phyloP scores from a whole-genome alignment of 83 land plant genomes.

The Picea mariana region DNA sequence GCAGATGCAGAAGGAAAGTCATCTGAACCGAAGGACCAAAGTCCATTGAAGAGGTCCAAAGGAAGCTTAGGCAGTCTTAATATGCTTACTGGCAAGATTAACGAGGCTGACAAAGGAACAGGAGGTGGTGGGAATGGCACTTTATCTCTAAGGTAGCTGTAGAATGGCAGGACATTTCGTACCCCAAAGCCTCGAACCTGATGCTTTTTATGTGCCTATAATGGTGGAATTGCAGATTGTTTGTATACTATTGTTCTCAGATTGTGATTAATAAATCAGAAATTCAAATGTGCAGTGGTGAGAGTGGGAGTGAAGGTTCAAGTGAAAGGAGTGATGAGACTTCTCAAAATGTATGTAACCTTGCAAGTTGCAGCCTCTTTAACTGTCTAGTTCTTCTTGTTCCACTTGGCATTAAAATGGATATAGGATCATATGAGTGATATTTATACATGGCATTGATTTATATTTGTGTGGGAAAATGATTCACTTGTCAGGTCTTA shows the following conservation, averaged over 20 bases:
- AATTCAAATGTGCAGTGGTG: constrained; percentile 28
- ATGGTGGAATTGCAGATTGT: not conserved
- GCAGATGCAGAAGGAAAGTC: constrained; percentile 35
- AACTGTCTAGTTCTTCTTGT: constrained; percentile 9
- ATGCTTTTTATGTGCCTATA: not conserved
- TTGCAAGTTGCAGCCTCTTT: constrained; percentile 4
- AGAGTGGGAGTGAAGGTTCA: constrained; percentile 49
- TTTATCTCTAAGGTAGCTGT: constrained; percentile 26
- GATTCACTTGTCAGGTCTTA: not conserved
- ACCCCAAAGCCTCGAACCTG: not conserved
- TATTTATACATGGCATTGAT: not conserved
- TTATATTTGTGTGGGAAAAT: not conserved
- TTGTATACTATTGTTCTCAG: not conserved
- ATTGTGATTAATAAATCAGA: not conserved
- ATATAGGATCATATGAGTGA: not conserved
- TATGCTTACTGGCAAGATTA: constrained; percentile 29
- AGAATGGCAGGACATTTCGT: not conserved
- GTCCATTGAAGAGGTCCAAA: constrained; percentile 36
- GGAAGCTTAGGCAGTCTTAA: constrained; percentile 44
- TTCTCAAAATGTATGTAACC: constrained; percentile 32
- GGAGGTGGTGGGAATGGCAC: constrained; percentile 25
- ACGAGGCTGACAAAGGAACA: constrained; percentile 31
- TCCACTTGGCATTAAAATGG: constrained; percentile 8
- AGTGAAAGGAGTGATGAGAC: constrained; percentile 45
- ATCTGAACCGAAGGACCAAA: constrained; percentile 23